These are phyloP conservation scores for Saccharomycopsis sp. DNA, from an alignment of 805 yeast species.

Conservation along the genomic window DNA sequence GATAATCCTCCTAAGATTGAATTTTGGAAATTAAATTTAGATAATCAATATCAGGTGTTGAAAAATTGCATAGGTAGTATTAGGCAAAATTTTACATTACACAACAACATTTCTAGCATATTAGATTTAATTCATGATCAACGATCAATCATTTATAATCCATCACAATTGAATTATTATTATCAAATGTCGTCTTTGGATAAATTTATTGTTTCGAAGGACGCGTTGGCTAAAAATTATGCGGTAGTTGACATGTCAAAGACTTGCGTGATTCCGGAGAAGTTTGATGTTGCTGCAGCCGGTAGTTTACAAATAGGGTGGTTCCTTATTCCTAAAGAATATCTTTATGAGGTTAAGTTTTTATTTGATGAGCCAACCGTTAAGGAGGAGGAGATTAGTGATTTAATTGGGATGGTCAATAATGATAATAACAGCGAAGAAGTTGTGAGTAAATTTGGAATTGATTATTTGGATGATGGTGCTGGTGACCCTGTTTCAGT, in stretches of 20 bases:
- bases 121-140: conserved; percentile 4
- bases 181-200: conserved; percentile 1
- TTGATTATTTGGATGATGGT: background rate
- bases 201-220: background rate
- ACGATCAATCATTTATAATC: conserved; percentile 8
- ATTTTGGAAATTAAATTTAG: conserved; percentile 14
- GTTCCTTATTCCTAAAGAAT: conserved; percentile 15
- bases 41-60: conserved; percentile 8
- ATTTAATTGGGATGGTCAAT: background rate
- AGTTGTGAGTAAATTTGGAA: background rate
- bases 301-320: conserved; percentile 11
- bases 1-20: background rate
- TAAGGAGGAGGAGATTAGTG: background rate
- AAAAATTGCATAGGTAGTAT: background rate
- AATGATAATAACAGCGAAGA: background rate
- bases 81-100: background rate
- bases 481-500: background rate
- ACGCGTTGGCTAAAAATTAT: background rate
- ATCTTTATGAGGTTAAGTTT: conserved; percentile 13
- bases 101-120: background rate
- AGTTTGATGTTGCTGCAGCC: conserved; percentile 12
- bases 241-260: background rate
- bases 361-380: conserved; percentile 3
- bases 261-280: background rate
- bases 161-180: conserved; percentile 5